Percentiles rank a stretch among this genome's conserved stretches.
Evolutionary conservation across 257 asterid species (phyloP).

Genomic region (Coffea eugenioides): DNA sequence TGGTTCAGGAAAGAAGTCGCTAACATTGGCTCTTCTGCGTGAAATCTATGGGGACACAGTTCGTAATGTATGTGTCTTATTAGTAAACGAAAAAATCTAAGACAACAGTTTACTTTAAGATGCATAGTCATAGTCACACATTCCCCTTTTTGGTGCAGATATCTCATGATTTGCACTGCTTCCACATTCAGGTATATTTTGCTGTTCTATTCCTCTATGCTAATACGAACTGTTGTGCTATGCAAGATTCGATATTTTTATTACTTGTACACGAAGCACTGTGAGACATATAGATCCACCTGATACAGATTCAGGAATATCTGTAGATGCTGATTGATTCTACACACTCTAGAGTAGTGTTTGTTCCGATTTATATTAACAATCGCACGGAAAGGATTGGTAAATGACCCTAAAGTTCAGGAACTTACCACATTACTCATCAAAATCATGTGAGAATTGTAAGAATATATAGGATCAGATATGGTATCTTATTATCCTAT

Average conservation of each 20-base stretch:
- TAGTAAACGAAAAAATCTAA: neutral
- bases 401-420: neutral
- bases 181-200: conserved; percentile 58
- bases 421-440: neutral
- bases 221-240: neutral
- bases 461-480: neutral
- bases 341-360: neutral
- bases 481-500: too few species aligned
- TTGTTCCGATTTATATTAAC: neutral
- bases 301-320: neutral
- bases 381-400: neutral
- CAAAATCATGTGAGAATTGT: neutral
- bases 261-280: neutral
- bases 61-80: conserved; percentile 50
- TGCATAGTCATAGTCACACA: neutral
- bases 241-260: neutral
- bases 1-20: conserved; percentile 77
- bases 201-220: neutral
- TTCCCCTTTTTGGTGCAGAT: conserved; percentile 45
- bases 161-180: conserved; percentile 63
- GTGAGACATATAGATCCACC: neutral
- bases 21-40: conserved; percentile 63
- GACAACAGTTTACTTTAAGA: neutral
- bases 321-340: neutral
- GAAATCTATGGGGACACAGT: conserved; percentile 69